Base-by-base conservation (phyloP, 257 asterid genomes). In the Cynanchum wilfordii region DNA sequence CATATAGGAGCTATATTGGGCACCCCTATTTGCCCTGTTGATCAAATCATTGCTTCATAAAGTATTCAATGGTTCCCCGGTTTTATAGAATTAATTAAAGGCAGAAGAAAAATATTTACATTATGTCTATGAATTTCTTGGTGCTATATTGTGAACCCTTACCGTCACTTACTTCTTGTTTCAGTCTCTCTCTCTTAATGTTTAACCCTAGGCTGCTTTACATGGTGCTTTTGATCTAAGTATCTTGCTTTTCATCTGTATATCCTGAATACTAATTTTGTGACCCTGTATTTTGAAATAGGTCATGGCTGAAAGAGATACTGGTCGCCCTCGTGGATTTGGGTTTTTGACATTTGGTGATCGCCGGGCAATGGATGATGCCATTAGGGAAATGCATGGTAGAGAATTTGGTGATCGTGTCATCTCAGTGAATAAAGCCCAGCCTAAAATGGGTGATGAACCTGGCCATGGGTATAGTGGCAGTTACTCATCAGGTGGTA, bases 311-410 rank as follows among this genome's bases (percentile, higher is more conserved):
- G 99, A 95, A 81, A 88, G 97, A 83, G 98, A 90, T 38, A 90
- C 99, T 30, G 98, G 98, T 24, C 98, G 97, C 66, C 99, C 99
- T 64, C 97, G 99, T 57, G 99, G 98, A 76, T 95, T 95, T 82
- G 99, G 99, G 51, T 95, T 92, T 83, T 79, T 95, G 76, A 92
- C 98, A 59, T 95, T 95, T 86, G 88, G 91, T 66, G 99, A 95
- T 73, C 93, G 92, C 52, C 86, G 94, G 36, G 90, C 93, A 40
- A 92, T 95, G 99, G 99, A 95, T 36, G 93, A 89, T 56, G 96
- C 99, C 11, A 95, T 95, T 77, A 85, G 94, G 68, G 97, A 92
- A 58, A 95, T 95, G 99, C 85, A 95, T 60, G 99, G 97, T 55
- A 76, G 98, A 77, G 98, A 92, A 80, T 76, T 95, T 64, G 98